Base-by-base conservation (phyloP, 768 basidiomycete species). In the Naganishia friedmannii region DNA sequence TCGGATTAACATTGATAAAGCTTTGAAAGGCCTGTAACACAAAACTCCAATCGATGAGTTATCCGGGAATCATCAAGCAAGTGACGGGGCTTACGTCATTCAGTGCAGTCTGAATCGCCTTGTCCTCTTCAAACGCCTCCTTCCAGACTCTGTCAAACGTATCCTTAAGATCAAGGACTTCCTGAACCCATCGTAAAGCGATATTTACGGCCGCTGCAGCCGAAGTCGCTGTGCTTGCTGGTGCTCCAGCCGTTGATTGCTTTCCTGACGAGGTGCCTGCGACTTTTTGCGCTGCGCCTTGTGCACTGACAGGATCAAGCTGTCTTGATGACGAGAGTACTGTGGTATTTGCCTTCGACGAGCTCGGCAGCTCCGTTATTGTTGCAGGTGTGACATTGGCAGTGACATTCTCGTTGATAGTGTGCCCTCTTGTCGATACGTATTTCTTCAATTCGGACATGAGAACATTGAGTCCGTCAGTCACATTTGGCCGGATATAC, bases 141-240 rank as follows among this genome's bases (percentile, higher is more conserved):
- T 82, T 85, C 87, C 92, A 89, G 2, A 95, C 77, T 26, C 75
- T 75, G 74, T 97, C 92, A 77, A 96, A 92, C 77, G 87, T 90
- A 81, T 97, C 93, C 81, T 98, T 98, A 67, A 98, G 84, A 71
- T 89, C 87, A 15, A 99, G 83, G 19, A 96, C 89, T 74, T 89
- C 88, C 79, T 95, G 89, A 0, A 98, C 95, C 96, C 96, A 99
- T 78, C 87, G 88, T 67, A 95, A 82, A 5, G 95, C 96, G 32
- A 86, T 75, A 15, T 82, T 79, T 26, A 88, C 80, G 0, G 87
- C 81, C 70, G 83, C 74, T 0, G 75, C 77, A 19, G 74, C 75
- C 17, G 72, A 73, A 31, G 37, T 63, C 5, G 60, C 60, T 26
- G 37, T 67, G 26, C 53, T 69, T 21, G 72, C 66, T 31, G 68